phyloP scores from a whole-genome alignment of 2,329 filamentous ascomycete genomes.

The Grosmannia huntii region DNA sequence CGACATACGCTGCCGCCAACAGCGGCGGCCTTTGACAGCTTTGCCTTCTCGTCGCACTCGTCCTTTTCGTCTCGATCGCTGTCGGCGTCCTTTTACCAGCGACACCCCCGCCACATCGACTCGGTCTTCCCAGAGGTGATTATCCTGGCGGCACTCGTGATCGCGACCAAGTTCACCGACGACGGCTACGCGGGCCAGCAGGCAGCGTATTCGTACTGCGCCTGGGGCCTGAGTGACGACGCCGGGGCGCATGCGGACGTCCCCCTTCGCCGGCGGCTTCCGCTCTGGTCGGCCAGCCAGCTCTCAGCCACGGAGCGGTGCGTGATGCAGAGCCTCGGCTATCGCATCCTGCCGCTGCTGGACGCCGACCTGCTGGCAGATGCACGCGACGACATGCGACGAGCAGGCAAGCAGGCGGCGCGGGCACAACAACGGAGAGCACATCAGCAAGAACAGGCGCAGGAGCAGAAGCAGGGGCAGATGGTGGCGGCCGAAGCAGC shows the following conservation, averaged over 20 bases:
- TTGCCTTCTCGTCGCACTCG: conserved; percentile 13
- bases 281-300: conserved; percentile 47
- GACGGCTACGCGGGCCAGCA: conserved; percentile 45
- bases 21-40: conserved; percentile 12
- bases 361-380: conserved; percentile 42
- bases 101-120: conserved; percentile 38
- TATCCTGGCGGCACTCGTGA: conserved; percentile 46
- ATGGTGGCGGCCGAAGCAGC: background rate
- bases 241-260: background rate
- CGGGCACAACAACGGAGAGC: background rate
- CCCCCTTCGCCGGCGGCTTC: background rate
- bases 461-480: conserved; percentile 10
- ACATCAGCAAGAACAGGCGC: conserved; percentile 3
- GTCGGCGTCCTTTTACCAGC: background rate
- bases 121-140: conserved; percentile 49
- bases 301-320: conserved; percentile 51
- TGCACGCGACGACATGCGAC: conserved; percentile 51
- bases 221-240: conserved; percentile 31
- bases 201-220: conserved; percentile 38
- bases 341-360: conserved; percentile 49
- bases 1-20: conserved; percentile 32
- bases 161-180: conserved; percentile 54
- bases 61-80: conserved; percentile 14
- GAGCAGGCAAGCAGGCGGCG: conserved; percentile 28
- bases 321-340: conserved; percentile 51